Conservation (phyloP, 2,329 filamentous ascomycete genomes). For the Dichotomopilus funicola region DNA sequence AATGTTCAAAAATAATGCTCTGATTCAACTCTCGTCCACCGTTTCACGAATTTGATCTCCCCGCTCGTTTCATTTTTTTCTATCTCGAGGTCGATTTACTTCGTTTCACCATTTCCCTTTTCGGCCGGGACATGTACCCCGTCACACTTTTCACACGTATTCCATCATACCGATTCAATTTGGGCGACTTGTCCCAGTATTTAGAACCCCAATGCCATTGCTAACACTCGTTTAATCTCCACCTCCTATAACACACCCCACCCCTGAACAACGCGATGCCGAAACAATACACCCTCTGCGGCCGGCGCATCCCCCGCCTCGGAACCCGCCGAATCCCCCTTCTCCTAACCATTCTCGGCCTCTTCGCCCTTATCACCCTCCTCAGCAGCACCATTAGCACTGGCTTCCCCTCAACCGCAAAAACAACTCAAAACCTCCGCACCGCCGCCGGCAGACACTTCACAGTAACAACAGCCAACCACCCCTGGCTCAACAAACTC, state of each 20-base stretch:
- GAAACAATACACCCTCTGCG: slow-evolving; percentile 40
- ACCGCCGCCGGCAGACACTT: slow-evolving; percentile 45
- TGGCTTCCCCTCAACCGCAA: slow-evolving; percentile 28
- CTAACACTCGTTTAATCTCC: neutral
- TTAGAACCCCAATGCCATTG: neutral
- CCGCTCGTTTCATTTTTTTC: too few relatives aligned
- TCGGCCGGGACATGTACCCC: too few relatives aligned
- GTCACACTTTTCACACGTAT: too few relatives aligned
- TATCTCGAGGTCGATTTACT: too few relatives aligned
- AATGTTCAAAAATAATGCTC: too few relatives aligned
- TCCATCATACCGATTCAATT: too few relatives aligned
- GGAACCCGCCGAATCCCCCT: slow-evolving; percentile 47
- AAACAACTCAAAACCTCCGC: slow-evolving; percentile 43
- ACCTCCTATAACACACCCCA: neutral
- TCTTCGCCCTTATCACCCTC: slow-evolving; percentile 49
- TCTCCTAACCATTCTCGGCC: slow-evolving; percentile 43
- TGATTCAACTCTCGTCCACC: too few relatives aligned
- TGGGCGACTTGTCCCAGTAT: too few relatives aligned
- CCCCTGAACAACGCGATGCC: slow-evolving; percentile 33
- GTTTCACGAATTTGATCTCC: too few relatives aligned
- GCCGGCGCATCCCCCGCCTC: slow-evolving; percentile 44
- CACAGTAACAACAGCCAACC: slow-evolving; percentile 40
- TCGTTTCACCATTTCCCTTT: too few relatives aligned
- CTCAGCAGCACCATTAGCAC: slow-evolving; percentile 28
- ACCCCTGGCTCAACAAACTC: slow-evolving; percentile 43